Percentiles rank a stretch among this genome's conserved stretches.
These are phyloP conservation scores for Amaranthus tricolor DNA, from an alignment of 179 eudicot species.

Conservation along the genomic window DNA sequence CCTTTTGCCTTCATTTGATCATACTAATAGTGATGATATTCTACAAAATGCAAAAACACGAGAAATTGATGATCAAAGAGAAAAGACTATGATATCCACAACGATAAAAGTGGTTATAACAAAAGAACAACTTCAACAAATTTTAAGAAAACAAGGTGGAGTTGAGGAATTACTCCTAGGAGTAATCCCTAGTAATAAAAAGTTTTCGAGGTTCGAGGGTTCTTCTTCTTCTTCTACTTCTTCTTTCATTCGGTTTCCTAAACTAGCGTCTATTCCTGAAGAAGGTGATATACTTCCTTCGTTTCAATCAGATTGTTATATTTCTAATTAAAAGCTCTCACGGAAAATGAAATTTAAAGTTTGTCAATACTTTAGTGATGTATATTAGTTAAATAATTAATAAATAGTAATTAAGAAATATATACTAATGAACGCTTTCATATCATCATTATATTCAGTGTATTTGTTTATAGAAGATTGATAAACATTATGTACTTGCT, in stretches of 20 bases:
- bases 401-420: too few species aligned
- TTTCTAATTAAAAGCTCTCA: too few species aligned
- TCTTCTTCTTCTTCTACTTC: conserved; percentile 2
- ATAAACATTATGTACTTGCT: too few species aligned
- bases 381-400: too few species aligned
- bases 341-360: too few species aligned
- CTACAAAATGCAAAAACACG: conserved; percentile 30
- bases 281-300: background rate
- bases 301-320: too few species aligned
- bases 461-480: too few species aligned
- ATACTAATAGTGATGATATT: background rate
- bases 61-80: background rate
- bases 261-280: conserved; percentile 51
- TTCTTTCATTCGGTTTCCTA: conserved; percentile 20
- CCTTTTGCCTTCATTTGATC: conserved; percentile 33
- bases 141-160: conserved; percentile 33
- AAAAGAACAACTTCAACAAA: conserved; percentile 52
- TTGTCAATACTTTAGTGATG: too few species aligned
- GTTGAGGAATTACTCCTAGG: conserved; percentile 32
- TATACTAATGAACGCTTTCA: too few species aligned
- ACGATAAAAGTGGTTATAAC: conserved; percentile 62
- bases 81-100: background rate
- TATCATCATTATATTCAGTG: too few species aligned
- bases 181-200: conserved; percentile 9
- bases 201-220: background rate